Base-by-base conservation (phyloP, 2,329 filamentous ascomycete species). In the Botrytis elliptica region DNA sequence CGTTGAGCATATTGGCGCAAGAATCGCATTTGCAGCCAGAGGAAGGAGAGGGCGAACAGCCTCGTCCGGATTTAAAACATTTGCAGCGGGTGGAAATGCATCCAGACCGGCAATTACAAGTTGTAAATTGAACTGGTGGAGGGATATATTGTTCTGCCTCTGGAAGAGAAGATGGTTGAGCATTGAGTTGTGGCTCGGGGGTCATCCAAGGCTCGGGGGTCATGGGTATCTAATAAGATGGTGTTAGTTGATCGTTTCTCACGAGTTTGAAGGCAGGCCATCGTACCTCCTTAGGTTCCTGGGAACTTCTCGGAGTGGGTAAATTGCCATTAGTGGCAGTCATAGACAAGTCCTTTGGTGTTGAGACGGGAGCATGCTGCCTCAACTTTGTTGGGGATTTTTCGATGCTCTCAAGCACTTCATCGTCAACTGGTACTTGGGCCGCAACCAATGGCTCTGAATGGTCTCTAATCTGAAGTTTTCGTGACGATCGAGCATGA, bases 1-100 rank as follows among this genome's bases (percentile, higher is more conserved):
- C 63, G 4, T 72, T 72, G 14, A 72, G 63, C 63, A 72, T 72
- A 25, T 72, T 72, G 5, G 60, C 52, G 4, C 71, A 72, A 25
- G 63, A 57, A 25, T 57, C 65, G 29, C 71, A 72, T 55, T 59
- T 60, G 22, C 71, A 72, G 16, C 25, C 49, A 5, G 40, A 68
- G 36, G n/a, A 57, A 1, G 36, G 66, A 7, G 49, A 57, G 36
- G 49, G 38, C 4, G 33, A 68, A 25, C 63, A 72, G 16, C 71
- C 71, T 14, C 25, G 40, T 3, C 71, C 71, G 8, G 42, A 60
- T 33, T 62, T 72, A 12, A 68, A 72, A 22, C 63, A 69, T 40
- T 46, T 68, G 16, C 63, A 72, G 20, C 63, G 63, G 9, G 63
- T 68, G 4, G 49, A 44, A 7, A 9, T 25, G 12, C 71, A 72